Evolutionary conservation across 441 rosid species (phyloP), one percentile per base, ranked within the genome.

Genomic region (Biscutella auriculata): DNA sequence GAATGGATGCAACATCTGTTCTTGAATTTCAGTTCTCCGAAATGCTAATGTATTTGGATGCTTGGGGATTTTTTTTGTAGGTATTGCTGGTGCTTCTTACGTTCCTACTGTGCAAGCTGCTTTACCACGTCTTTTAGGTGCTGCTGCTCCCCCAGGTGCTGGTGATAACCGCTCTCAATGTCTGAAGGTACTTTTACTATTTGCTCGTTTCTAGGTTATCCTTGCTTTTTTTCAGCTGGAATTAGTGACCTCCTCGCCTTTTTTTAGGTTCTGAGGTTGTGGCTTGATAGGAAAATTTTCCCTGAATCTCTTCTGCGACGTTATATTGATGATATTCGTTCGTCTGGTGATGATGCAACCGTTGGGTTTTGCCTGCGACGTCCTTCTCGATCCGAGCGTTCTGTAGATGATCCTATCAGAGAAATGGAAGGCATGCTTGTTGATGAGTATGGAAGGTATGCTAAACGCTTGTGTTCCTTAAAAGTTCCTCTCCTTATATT

Each of bases 371-470:
- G 88, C 60, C 63, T 74, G 21, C 73, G 87, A 58, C 91, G 87
- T 32, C 95, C 97, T 54, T 87, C 99, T 62, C 87, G 95, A 65
- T 79, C 86, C n/a, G 96, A 93, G 76, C 88, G 97, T 43, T 82
- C 97, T 50, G 77, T 93, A 16, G 91, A 93, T 62, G 99, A 93
- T 72, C 99, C 99, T 48, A 66, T 93, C 29, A 85, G 99, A 72
- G 97, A 82, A 78, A 93, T 93, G 95, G 99, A 93, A 73, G 97
- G 97, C 79, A 89, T 93, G 88, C 83, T 76, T 74, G 96, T 93
- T 41, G 99, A 93, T 72, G 99, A 93, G 78, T 93, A 93, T 75
- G 99, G 98, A 62, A 88, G 98, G 98, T 88, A 60, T 26, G 77
- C 33, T 39, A 57, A 44, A 57, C 16, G 19, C 17, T 8, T 17